Percentiles rank a stretch among this genome's conserved stretches.
Conservation (phyloP, 768 basidiomycete species). For the Trametes cubensis region DNA sequence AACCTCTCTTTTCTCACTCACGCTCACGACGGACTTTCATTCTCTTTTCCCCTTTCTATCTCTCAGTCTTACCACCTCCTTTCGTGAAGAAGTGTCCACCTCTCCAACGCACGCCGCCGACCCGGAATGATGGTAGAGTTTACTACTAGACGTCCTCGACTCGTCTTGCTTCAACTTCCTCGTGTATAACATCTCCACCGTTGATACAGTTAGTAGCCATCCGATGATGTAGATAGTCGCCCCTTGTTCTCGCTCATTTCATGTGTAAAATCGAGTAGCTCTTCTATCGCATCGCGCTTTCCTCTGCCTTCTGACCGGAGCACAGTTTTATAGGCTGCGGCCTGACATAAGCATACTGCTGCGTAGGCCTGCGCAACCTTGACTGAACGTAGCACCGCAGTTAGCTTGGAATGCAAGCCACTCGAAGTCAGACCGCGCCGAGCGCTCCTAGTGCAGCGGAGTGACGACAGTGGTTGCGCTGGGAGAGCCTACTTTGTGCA, state of each 20-base stretch:
- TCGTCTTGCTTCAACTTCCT: neutral
- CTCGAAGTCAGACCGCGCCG: too few species aligned
- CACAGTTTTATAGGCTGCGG: too few species aligned
- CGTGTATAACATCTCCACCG: constrained; percentile 10
- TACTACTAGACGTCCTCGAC: neutral
- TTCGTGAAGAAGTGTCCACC: neutral
- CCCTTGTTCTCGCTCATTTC: neutral
- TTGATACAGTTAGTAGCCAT: neutral
- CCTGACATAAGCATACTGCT: too few species aligned
- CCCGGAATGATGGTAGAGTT: constrained; percentile 7
- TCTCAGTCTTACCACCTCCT: neutral
- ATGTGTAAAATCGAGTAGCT: constrained; percentile 1
- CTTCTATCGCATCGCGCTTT: constrained; percentile 1
- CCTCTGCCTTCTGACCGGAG: neutral
- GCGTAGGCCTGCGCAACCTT: too few species aligned
- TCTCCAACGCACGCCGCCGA: neutral
- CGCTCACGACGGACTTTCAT: constrained; percentile 1
- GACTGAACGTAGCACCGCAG: too few species aligned
- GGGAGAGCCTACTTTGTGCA: neutral
- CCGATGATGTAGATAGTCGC: constrained; percentile 13
- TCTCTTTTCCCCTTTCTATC: neutral
- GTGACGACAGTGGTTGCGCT: too few species aligned
- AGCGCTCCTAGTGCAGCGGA: too few species aligned
- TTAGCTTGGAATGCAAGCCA: too few species aligned
- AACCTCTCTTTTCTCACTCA: neutral